phyloP scores from a whole-genome alignment of 257 asterid genomes.

The Vinca minor region DNA sequence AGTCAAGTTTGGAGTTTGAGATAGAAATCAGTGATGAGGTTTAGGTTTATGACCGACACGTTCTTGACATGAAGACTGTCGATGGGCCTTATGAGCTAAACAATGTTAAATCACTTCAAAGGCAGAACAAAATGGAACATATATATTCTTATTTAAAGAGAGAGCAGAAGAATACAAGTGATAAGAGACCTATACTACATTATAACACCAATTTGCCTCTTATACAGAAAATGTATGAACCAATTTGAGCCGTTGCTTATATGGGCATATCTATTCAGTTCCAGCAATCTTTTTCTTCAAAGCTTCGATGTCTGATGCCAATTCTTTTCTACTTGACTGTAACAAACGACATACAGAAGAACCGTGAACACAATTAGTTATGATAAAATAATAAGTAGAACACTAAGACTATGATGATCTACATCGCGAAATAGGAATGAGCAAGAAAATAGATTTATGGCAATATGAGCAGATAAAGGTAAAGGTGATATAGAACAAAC shows the following conservation, averaged over 20 bases:
- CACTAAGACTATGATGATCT: no score
- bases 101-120: constrained; percentile 1
- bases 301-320: constrained; percentile 68
- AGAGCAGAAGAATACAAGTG: constrained; percentile 15
- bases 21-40: no score
- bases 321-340: constrained; percentile 90
- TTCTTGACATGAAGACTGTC: no score
- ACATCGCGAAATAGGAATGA: no score
- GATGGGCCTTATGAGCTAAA: no score
- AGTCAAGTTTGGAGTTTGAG: no score
- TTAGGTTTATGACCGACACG: no score
- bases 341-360: not conserved
- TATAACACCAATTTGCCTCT: constrained; percentile 32
- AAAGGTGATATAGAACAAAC: constrained; percentile 35
- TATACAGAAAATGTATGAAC: constrained; percentile 16
- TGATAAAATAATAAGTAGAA: no score
- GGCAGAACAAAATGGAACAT: constrained; percentile 7
- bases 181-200: constrained; percentile 35
- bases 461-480: no score
- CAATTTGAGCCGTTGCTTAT: constrained; percentile 19
- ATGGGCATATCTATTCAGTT: constrained; percentile 37
- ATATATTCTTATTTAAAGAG: constrained; percentile 16
- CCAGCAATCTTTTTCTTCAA: constrained; percentile 89
- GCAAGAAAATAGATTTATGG: no score
- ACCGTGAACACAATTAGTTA: no score